Conservation (phyloP, 768 basidiomycete species). For the Hygrophorus russula region DNA sequence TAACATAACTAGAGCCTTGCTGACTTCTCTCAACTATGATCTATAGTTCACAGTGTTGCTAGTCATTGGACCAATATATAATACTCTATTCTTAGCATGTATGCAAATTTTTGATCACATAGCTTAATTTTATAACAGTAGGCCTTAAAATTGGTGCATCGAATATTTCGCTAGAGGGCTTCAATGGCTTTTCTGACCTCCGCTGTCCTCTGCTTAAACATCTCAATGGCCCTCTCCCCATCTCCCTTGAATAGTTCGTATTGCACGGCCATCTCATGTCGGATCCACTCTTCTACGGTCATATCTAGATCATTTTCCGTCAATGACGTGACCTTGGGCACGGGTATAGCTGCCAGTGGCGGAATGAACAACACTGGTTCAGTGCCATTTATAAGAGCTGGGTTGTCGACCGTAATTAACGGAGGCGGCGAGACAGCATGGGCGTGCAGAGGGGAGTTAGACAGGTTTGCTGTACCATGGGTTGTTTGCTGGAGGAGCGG, state of each 20-base stretch:
- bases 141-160: too few species aligned
- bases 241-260: constrained; percentile 47
- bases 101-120: too few species aligned
- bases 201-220: constrained; percentile 34
- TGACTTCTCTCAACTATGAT: constrained; percentile 16
- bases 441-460: too few species aligned
- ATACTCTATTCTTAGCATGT: not conserved
- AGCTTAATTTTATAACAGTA: too few species aligned
- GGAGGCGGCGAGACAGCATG: not conserved
- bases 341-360: constrained; percentile 33
- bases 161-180: constrained; percentile 3
- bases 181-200: constrained; percentile 27
- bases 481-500: too few species aligned
- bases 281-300: constrained; percentile 80
- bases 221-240: constrained; percentile 36
- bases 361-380: constrained; percentile 18
- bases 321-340: constrained; percentile 30
- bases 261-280: constrained; percentile 61
- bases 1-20: not conserved
- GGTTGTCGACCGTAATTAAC: not conserved
- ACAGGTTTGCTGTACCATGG: too few species aligned
- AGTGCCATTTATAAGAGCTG: not conserved
- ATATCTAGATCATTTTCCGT: constrained; percentile 61
- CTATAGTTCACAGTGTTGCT: constrained; percentile 1
- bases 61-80: not conserved